Evolutionary conservation across 805 yeast genomes (phyloP).

Genomic region (Saccharomycopsis babjevae): DNA sequence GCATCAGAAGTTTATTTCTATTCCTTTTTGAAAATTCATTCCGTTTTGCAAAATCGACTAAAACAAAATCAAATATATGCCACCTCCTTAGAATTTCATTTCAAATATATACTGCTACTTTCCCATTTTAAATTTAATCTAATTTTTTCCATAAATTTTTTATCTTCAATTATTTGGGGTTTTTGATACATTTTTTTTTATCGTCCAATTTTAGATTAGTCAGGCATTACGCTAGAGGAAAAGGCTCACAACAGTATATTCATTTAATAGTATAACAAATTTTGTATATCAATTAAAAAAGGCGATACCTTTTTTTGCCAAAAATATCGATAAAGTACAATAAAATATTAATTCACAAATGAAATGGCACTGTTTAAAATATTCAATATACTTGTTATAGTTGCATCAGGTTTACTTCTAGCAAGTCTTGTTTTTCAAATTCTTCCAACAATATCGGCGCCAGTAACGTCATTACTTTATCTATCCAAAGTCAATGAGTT

Average conservation of each 20-base stretch:
- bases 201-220: too few species aligned
- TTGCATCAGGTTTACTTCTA: neutral
- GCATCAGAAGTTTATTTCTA: neutral
- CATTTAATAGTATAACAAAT: too few species aligned
- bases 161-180: too few species aligned
- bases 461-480: neutral
- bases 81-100: neutral
- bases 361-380: neutral
- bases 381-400: neutral
- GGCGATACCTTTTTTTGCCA: too few species aligned
- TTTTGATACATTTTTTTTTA: too few species aligned
- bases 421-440: neutral
- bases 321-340: neutral
- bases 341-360: neutral
- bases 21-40: neutral
- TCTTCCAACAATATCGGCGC: neutral
- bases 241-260: too few species aligned
- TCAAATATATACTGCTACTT: neutral
- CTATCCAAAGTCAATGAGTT: neutral
- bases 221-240: too few species aligned
- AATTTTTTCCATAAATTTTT: too few species aligned
- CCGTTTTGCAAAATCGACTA: neutral
- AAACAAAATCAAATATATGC: neutral
- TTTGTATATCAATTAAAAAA: too few species aligned
- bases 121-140: neutral